Conservation (phyloP, 1,284 basidiomycete genomes). For the Ustilago sp. region DNA sequence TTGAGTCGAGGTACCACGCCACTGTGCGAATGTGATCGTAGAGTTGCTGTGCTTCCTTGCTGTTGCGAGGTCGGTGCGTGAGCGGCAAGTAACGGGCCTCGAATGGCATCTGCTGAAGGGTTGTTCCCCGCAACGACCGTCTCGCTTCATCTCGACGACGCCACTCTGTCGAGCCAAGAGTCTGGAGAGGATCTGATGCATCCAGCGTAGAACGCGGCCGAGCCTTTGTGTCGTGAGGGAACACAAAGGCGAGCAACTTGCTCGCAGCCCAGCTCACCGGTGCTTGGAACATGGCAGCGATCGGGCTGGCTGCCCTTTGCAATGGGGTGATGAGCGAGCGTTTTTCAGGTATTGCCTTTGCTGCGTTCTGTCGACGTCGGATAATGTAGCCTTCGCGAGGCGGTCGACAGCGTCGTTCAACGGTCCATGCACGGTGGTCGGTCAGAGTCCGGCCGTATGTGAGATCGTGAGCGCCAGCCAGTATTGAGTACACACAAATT, state of each 20-base stretch:
- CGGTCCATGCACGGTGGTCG: background rate
- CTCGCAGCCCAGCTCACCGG: constrained; percentile 24
- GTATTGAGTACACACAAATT: background rate
- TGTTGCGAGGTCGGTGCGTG: constrained; percentile 19
- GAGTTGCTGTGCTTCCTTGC: constrained; percentile 63
- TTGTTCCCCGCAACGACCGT: background rate
- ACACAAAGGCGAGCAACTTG: constrained; percentile 17
- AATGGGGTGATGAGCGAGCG: background rate
- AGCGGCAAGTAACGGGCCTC: constrained; percentile 25
- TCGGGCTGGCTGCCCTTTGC: background rate
- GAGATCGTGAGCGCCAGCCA: background rate
- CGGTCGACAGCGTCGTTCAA: background rate
- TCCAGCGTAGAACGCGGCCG: constrained; percentile 27
- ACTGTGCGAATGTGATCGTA: constrained; percentile 66
- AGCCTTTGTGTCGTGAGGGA: constrained; percentile 19
- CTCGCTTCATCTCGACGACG: constrained; percentile 12
- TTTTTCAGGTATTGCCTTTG: background rate
- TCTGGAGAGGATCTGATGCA: constrained; percentile 1
- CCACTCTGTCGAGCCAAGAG: constrained; percentile 4
- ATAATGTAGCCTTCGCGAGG: background rate
- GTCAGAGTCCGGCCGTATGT: background rate
- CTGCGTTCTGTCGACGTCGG: background rate
- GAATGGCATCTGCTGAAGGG: constrained; percentile 6
- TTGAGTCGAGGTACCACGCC: constrained; percentile 58
- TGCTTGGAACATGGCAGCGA: constrained; percentile 16